phyloP scores from a whole-genome alignment of 805 yeast species.

The Henningerozyma blattae region DNA sequence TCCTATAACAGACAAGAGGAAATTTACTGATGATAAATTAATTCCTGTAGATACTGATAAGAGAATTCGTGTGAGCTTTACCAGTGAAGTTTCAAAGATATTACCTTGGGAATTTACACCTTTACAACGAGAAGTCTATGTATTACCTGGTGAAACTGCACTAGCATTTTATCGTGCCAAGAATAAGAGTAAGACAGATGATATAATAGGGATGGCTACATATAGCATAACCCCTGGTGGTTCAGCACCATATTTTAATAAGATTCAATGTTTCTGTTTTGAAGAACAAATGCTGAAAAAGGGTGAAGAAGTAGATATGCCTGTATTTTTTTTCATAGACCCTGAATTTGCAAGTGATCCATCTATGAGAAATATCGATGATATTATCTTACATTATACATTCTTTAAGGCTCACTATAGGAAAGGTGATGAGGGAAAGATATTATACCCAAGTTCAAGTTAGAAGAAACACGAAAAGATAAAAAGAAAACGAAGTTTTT shows the following conservation, averaged over 20 bases:
- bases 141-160: constrained; percentile 96
- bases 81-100: constrained; percentile 82
- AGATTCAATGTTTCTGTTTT: constrained; percentile 96
- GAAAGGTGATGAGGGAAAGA: constrained; percentile 11
- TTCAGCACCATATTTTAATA: constrained; percentile 91
- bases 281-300: constrained; percentile 91
- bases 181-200: constrained; percentile 72
- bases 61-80: constrained; percentile 73
- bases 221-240: constrained; percentile 94
- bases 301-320: constrained; percentile 98
- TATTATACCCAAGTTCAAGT: not conserved
- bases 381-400: constrained; percentile 82
- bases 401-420: constrained; percentile 57
- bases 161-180: constrained; percentile 90
- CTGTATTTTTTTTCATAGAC: constrained; percentile 91
- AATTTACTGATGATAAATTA: constrained; percentile 77
- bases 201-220: constrained; percentile 98
- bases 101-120: constrained; percentile 95
- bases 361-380: constrained; percentile 79
- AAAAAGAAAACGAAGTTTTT: not conserved
- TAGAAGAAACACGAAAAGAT: not conserved
- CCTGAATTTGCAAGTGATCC: constrained; percentile 95
- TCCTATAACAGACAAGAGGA: constrained; percentile 74
- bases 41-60: constrained; percentile 78
- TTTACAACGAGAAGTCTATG: constrained; percentile 83